phyloP scores from a whole-genome alignment of 192 early-diverging fungal species.

The Linnemannia exigua region DNA sequence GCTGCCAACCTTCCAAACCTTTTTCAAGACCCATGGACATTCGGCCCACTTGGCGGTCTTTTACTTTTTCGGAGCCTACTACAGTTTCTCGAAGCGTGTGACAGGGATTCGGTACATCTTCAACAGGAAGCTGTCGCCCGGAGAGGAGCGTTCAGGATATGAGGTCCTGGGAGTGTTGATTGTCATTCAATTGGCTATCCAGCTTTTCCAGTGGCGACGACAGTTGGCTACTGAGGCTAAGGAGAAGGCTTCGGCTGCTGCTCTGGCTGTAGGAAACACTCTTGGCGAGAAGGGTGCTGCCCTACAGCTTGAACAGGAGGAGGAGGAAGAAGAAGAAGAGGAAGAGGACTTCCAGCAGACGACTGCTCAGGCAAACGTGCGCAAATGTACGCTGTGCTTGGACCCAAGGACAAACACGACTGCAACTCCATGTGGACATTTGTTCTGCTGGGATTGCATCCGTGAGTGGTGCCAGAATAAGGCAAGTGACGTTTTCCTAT shows the following conservation, averaged over 20 bases:
- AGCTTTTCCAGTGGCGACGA: slow-evolving; percentile 61
- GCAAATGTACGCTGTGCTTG: slow-evolving; percentile 92
- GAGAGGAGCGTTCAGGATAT: slow-evolving; percentile 83
- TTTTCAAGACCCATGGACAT: slow-evolving; percentile 63
- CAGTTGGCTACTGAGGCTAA: slow-evolving; percentile 36
- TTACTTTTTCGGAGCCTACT: slow-evolving; percentile 90
- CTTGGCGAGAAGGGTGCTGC: slow-evolving; percentile 27
- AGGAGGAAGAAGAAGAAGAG: slow-evolving; percentile 40
- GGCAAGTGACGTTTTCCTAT: slow-evolving; percentile 57
- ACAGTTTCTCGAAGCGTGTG: slow-evolving; percentile 85
- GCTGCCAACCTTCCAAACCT: slow-evolving; percentile 59
- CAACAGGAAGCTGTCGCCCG: slow-evolving; percentile 77
- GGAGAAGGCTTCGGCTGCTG: slow-evolving; percentile 46
- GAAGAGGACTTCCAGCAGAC: slow-evolving; percentile 26
- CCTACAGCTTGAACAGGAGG: neutral
- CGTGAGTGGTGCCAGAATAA: slow-evolving; percentile 94
- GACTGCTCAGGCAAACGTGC: slow-evolving; percentile 37
- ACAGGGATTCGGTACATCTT: slow-evolving; percentile 88
- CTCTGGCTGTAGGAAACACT: slow-evolving; percentile 15
- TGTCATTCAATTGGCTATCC: slow-evolving; percentile 77
- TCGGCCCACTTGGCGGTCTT: slow-evolving; percentile 88
- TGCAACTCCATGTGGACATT: slow-evolving; percentile 92
- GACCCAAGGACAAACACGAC: slow-evolving; percentile 81
- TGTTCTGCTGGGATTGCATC: slow-evolving; percentile 97
- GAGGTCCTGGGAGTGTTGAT: slow-evolving; percentile 90